Evolutionary conservation across 768 basidiomycete species (phyloP).

Genomic region (Tubosaeta sp.): DNA sequence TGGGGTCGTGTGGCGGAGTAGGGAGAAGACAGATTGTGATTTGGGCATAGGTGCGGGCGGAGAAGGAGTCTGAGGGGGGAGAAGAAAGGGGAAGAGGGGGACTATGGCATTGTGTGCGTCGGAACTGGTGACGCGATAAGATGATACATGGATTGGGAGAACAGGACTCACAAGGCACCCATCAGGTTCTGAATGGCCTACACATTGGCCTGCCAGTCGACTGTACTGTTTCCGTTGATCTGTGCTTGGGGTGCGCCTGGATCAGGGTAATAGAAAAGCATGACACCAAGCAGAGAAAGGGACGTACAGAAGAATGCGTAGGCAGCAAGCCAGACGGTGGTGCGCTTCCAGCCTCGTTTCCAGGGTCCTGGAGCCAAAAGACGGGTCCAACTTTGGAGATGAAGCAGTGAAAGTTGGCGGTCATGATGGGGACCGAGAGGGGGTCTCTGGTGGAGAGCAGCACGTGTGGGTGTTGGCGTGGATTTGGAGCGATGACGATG

Average conservation of each 20-base stretch:
- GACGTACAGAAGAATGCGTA: constrained; percentile 73
- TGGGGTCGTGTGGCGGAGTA: constrained; percentile 11
- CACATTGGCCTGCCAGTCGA: constrained; percentile 82
- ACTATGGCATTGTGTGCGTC: constrained; percentile 54
- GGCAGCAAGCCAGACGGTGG: constrained; percentile 60
- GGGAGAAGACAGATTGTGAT: constrained; percentile 34
- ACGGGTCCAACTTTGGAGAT: constrained; percentile 28
- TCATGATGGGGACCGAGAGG: constrained; percentile 44
- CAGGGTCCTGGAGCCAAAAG: constrained; percentile 90
- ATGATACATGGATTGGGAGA: too few relatives aligned
- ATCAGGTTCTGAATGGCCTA: constrained; percentile 91
- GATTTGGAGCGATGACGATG: constrained; percentile 19
- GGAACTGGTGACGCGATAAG: constrained; percentile 38
- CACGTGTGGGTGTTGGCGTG: neutral
- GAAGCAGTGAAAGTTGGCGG: constrained; percentile 65
- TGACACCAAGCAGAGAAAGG: constrained; percentile 49
- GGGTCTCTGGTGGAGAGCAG: constrained; percentile 18
- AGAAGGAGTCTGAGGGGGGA: constrained; percentile 42
- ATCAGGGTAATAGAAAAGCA: constrained; percentile 60
- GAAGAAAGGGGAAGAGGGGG: constrained; percentile 42
- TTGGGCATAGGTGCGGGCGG: constrained; percentile 46
- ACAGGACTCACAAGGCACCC: constrained; percentile 64
- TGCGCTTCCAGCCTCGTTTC: constrained; percentile 43
- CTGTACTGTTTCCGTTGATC: constrained; percentile 53
- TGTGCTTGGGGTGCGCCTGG: constrained; percentile 32